Conservation (phyloP, 768 basidiomycete species). For the Psilocybe cyanescens region DNA sequence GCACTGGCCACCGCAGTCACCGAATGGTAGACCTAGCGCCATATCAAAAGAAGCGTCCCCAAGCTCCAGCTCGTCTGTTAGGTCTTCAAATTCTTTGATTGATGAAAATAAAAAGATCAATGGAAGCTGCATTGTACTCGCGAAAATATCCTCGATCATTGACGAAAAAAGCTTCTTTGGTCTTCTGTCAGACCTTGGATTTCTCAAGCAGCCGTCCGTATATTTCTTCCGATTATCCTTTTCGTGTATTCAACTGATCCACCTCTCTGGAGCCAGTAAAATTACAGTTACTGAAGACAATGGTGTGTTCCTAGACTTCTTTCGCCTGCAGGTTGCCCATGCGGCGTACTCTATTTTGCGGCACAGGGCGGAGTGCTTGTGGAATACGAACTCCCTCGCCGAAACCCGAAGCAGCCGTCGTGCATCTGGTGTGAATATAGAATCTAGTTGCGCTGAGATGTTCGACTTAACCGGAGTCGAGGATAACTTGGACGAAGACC, state of each 20-base stretch:
- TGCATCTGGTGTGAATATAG: background rate
- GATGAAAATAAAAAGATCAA: background rate
- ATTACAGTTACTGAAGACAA: constrained; percentile 1
- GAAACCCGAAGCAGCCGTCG: background rate
- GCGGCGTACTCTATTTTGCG: constrained; percentile 18
- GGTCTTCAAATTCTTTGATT: background rate
- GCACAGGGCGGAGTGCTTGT: constrained; percentile 4
- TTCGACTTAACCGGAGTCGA: background rate
- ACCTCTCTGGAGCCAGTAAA: background rate
- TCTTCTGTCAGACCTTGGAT: constrained; percentile 7
- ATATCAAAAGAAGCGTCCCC: background rate
- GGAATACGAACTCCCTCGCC: background rate
- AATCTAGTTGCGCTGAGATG: background rate
- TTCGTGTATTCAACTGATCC: background rate
- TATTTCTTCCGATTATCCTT: background rate
- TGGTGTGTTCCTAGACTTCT: constrained; percentile 11
- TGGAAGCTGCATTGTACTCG: background rate
- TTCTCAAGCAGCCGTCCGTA: constrained; percentile 4
- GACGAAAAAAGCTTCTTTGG: background rate
- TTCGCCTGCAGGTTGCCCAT: constrained; percentile 15
- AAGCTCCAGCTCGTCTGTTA: background rate
- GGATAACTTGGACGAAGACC: background rate
- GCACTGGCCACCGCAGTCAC: background rate
- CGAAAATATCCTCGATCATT: background rate
- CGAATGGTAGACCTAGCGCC: background rate